Base-by-base conservation (phyloP, 2,329 filamentous ascomycete genomes). In the Sclerotinia minor region DNA sequence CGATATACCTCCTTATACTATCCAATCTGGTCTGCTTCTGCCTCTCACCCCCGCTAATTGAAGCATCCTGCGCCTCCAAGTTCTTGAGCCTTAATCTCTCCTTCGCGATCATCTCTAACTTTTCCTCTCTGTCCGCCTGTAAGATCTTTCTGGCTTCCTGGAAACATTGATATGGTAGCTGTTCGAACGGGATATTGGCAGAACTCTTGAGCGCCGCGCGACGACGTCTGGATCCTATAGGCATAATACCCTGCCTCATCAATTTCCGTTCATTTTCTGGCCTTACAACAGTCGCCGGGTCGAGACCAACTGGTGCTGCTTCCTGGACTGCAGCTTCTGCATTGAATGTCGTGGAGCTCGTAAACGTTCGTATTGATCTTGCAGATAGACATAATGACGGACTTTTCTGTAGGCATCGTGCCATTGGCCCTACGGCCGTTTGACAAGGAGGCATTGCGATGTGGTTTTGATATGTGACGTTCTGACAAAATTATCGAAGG, bases 141-240 rank as follows among this genome's bases (percentile, higher is more conserved):
- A 99, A 82, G 60, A 98, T 80, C 78, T 92, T 92, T 71, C 94
- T 87, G 52, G 95, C 95, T 81, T 97, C 94, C 80, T 99, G 95
- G 82, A 98, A 99, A 80, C 92, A 95, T 84, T 98, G 94, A 81
- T 96, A 99, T 24, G 95, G 95, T 73, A 99, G 83, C 77, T 94
- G 91, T 82, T 97, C 92, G 77, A 99, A 97, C 35, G 94, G 92
- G 41, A 78, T 72, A 61, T 97, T 81, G 75, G 89, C 85, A 70
- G 84, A 80, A 74, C 81, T 86, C 75, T 84, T 87, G 69, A 94
- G 79, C 38, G 91, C 91, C 38, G 88, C 86, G 77, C 94, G 89
- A 71, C 94, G 89, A 83, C 94, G 87, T 74, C 94, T 88, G 57
- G 93, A 96, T 63, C 94, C 94, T 74, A 97, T 83, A 64, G 92